Percentiles rank a stretch among this genome's conserved stretches.
These are phyloP conservation scores for Pulveroboletus sp. DNA, from an alignment of 1,284 basidiomycete genomes.

Conservation along the genomic window DNA sequence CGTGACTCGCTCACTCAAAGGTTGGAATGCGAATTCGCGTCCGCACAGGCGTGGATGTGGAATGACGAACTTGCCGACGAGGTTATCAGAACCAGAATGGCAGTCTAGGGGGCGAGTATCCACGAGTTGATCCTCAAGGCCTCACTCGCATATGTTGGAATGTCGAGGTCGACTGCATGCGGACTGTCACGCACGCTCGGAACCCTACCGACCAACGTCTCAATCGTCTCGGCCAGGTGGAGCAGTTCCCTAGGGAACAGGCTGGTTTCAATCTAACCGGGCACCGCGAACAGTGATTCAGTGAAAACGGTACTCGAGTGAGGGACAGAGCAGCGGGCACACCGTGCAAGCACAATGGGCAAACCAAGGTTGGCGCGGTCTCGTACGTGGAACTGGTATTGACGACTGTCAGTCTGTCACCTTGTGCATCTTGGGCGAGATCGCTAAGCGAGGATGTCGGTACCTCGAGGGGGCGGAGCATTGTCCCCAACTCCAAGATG, in stretches of 20 bases:
- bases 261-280: conserved; percentile 47
- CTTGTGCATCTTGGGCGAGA: conserved; percentile 21
- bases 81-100: conserved; percentile 43
- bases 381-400: conserved; percentile 85
- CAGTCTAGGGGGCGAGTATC: conserved; percentile 45
- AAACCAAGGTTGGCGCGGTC: conserved; percentile 81
- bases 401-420: conserved; percentile 42
- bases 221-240: conserved; percentile 70
- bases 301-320: conserved; percentile 15
- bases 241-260: conserved; percentile 66
- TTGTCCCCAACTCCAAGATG: conserved; percentile 72
- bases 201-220: conserved; percentile 75
- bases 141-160: conserved; percentile 68
- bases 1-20: conserved; percentile 74
- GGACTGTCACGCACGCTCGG: conserved; percentile 51
- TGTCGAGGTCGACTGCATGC: conserved; percentile 82
- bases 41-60: conserved; percentile 79
- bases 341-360: conserved; percentile 91
- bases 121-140: conserved; percentile 40
- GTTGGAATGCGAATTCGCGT: conserved; percentile 90
- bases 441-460: conserved; percentile 43
- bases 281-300: neutral
- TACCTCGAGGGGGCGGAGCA: no score
- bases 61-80: conserved; percentile 67
- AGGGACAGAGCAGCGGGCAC: conserved; percentile 1